Evolutionary conservation across 1,284 basidiomycete species (phyloP), one percentile per base, ranked within the genome.

Genomic region (Sporisorium exsertum): DNA sequence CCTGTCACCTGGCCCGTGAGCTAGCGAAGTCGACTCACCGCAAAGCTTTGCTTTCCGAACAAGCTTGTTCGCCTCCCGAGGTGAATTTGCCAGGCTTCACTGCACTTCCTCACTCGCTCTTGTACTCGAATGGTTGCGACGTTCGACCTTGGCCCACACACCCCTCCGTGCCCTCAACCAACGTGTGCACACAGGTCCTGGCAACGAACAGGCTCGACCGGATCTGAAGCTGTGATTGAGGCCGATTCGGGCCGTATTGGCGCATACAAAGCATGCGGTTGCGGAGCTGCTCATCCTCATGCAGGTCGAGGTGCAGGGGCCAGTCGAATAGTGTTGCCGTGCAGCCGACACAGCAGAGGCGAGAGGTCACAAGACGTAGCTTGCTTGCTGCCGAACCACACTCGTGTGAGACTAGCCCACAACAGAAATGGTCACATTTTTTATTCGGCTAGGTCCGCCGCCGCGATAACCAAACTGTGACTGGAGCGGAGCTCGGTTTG

Each of bases 311-410:
- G 61, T 52, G 67, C 67, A 64, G 60, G 61, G 67, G 61, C 67
- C 67, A 69, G 37, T 24, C 22, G 32, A 35, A 40, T 56, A 65
- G 26, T 43, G 46, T 49, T 53, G 40, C 2, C 4, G 26, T 54
- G 42, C 63, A 58, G 42, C 47, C 55, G 62, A 27, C 35, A 22
- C 51, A 20, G 27, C n/a, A 20, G 13, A 7, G 33, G 12, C 47
- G 15, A 46, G 50, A 57, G 62, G 68, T 71, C 68, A 71, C 68
- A 71, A 71, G 68, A 71, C 67, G 22, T 52, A 43, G 29, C 46
- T 42, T 22, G 13, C 6, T 20, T 29, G 49, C 3, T 50, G 49
- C 49, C 52, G 35, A 40, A 27, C 26, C 26, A 18, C 37, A 3
- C 20, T 40, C 35, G 53, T 43, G 40, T 55, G 53, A 45, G 40